Base-by-base conservation (phyloP, 805 yeast genomes). In the Suhomyces faveliae region DNA sequence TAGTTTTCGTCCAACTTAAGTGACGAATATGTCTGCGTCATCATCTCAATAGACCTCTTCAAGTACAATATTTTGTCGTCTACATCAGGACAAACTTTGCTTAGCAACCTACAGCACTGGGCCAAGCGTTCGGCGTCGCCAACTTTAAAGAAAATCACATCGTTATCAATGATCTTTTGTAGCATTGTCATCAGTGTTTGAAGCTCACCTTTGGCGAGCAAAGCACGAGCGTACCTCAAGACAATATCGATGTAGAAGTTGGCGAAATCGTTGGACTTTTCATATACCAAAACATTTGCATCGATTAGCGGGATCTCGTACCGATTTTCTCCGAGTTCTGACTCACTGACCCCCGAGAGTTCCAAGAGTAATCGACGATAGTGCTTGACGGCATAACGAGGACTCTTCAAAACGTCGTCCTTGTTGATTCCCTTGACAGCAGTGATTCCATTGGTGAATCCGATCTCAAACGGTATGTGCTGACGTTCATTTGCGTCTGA, bases 161-260 rank as follows among this genome's bases (percentile, higher is more conserved):
- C 73, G 46, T 71, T 59, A 44, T 66, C 60, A 7, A 73, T 64
- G 22, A 73, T 58, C 17, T 56, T 54, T 33, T 52, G 49, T 40
- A 73, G 57, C 29, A 67, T 58, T 23, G 50, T 45, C 17, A 69
- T 53, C 2, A 74, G 60, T 2, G 59, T 53, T n/a, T 64, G 59
- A 22, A 64, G 55, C 49, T 68, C 57, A 24, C 75, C 76, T 47
- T 72, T 71, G 20, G 77, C 74, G 29, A 73, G 59, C 29, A 73
- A 56, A 13, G 77, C 68, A 46, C 62, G 63, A 33, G 74, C 65
- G 55, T 73, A 73, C 24, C 78, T 56, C 40, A 71, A 57, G 25
- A 71, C 67, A 29, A 73, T 69, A 52, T 73, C 77, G 39, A 72
- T 63, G 51, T 73, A 73, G 58, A 73, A 73, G 56, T 73, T 71